Base-by-base conservation (phyloP, 331 rosid genomes). In the Pyrus hybrid region DNA sequence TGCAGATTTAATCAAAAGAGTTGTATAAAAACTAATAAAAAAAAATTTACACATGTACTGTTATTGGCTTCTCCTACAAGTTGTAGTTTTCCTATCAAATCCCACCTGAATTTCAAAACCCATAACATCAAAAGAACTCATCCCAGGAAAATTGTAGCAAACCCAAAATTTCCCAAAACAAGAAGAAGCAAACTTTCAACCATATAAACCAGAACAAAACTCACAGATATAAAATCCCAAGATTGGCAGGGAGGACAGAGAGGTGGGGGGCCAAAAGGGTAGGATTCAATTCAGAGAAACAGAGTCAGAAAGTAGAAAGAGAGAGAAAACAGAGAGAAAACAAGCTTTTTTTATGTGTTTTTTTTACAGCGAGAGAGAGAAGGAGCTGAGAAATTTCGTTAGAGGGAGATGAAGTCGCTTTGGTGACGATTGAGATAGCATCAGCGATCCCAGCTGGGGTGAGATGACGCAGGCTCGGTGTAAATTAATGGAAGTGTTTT, bases 401-500 rank as follows among this genome's bases (percentile, higher is more conserved):
- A 17, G 0, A 43, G 37, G 76, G 85, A 54, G 86, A 67, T 87
- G 97, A 88, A 88, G 96, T 90, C 85, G 87, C 77, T 78, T 70
- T 6, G 63, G 63, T 90, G 96, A 92, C 92, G 90, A 75, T 4
- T 23, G 69, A 57, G 56, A 49, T 83, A 87, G 80, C 96, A 82
- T 90, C 91, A 90, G 81, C 77, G 47, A 32, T 63, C 61, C 75
- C 82, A 72, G 92, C 83, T 86, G 84, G 86, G 90, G 71, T 60
- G 63, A 41, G 87, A 72, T 85, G 78, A 82, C 97, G 91, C 80
- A 49, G 0, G 0, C 41, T 21, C 5, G 43, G 41, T 75, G 80
- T 33, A 77, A 1, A 68, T 7, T 53, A 45, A 73, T 65, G 43
- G 49, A 60, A 21, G 77, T 28, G 12, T 20, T 17, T 61, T 73